Evolutionary conservation across 1,139 yeast species (phyloP).

Genomic region (Suhomyces maxii): DNA sequence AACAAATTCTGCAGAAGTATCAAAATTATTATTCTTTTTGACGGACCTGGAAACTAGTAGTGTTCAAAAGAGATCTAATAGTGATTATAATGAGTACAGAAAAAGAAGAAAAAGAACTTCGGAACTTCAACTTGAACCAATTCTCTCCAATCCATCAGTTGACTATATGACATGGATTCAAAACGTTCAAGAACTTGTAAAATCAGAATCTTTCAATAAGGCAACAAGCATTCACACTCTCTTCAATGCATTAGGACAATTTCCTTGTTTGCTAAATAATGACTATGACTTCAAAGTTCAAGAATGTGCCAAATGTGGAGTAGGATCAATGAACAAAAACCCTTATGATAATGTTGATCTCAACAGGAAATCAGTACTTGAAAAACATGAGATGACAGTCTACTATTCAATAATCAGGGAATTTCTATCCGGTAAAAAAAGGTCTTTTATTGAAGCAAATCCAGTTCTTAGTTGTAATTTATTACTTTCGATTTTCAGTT

Average conservation of each 20-base stretch:
- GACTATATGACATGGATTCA: conserved; percentile 27
- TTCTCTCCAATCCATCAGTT: conserved; percentile 7
- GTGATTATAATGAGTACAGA: not conserved
- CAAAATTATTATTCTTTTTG: conserved; percentile 10
- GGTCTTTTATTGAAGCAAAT: conserved; percentile 14
- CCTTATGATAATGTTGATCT: conserved; percentile 22
- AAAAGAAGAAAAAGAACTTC: not conserved
- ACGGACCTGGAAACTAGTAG: conserved; percentile 1
- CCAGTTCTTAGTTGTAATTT: conserved; percentile 42
- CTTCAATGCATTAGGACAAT: conserved; percentile 42
- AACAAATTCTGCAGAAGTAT: conserved; percentile 6
- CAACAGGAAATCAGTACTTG: conserved; percentile 24
- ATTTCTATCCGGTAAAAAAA: conserved; percentile 14
- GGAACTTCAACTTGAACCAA: not conserved
- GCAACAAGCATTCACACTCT: conserved; percentile 24
- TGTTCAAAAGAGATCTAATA: not conserved
- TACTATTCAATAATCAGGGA: conserved; percentile 27
- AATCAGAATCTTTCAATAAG: not conserved
- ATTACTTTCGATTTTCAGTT: conserved; percentile 45
- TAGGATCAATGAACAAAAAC: conserved; percentile 23
- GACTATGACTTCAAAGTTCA: conserved; percentile 29
- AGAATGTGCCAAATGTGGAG: conserved; percentile 47
- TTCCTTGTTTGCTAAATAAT: conserved; percentile 40
- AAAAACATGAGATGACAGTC: conserved; percentile 21
- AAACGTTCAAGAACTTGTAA: conserved; percentile 13